A percentile compares a stretch with the other conserved stretches of the same genome.
phyloP scores from a whole-genome alignment of 2,329 filamentous ascomycete genomes.

The Alternaria brassicae region DNA sequence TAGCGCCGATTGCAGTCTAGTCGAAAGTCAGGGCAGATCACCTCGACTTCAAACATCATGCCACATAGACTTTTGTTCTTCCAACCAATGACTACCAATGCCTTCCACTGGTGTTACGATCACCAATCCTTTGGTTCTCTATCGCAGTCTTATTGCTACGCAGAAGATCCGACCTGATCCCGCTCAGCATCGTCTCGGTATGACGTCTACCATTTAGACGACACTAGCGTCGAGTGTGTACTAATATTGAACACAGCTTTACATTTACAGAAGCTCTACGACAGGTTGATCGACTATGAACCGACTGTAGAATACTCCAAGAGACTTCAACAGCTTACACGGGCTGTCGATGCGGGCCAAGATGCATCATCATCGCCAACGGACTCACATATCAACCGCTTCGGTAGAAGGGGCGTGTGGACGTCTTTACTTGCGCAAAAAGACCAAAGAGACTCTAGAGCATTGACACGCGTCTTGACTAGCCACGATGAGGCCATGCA shows the following conservation, averaged over 20 bases:
- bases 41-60: conserved; percentile 24
- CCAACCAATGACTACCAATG: conserved; percentile 44
- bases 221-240: conserved; percentile 22
- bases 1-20: conserved; percentile 36
- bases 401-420: conserved; percentile 59
- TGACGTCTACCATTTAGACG: conserved; percentile 44
- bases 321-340: conserved; percentile 67
- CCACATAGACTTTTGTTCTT: conserved; percentile 10
- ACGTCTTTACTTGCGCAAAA: conserved; percentile 60
- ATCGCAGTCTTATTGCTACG: conserved; percentile 73
- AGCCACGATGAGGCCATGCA: conserved; percentile 74
- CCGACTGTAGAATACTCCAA: conserved; percentile 73
- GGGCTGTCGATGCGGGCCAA: conserved; percentile 46
- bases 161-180: conserved; percentile 72
- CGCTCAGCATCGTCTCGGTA: conserved; percentile 70
- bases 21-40: conserved; percentile 26
- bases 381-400: conserved; percentile 23
- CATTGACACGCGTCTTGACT: conserved; percentile 72
- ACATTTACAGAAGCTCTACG: conserved; percentile 79
- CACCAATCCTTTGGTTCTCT: conserved; percentile 77
- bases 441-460: conserved; percentile 62
- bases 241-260: conserved; percentile 59
- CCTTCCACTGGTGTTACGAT: conserved; percentile 53
- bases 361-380: conserved; percentile 45
- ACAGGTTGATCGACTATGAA: conserved; percentile 78